Evolutionary conservation across 148 eudicot species (phyloP).

Genomic region (Chenopodium suecicum): DNA sequence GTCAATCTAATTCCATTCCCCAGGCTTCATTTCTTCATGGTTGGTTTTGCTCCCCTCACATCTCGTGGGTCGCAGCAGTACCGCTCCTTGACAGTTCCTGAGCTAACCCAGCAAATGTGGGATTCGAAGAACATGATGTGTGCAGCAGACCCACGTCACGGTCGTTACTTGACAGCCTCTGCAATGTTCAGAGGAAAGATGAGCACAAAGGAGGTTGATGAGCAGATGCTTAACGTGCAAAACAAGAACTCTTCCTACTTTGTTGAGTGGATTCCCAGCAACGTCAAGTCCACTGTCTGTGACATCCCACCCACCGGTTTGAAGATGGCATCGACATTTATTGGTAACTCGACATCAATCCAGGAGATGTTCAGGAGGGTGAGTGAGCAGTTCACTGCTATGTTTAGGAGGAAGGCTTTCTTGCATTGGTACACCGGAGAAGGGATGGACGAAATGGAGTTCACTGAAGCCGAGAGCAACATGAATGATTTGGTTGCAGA

Average conservation of each 20-base stretch:
- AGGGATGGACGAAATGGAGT: conserved; percentile 95
- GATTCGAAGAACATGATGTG: conserved; percentile 94
- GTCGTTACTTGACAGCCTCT: conserved; percentile 74
- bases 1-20: conserved; percentile 77
- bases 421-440: conserved; percentile 90
- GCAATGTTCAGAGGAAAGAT: conserved; percentile 84
- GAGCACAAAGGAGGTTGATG: conserved; percentile 91
- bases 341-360: conserved; percentile 76
- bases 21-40: conserved; percentile 82
- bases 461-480: conserved; percentile 86
- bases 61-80: conserved; percentile 72
- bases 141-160: conserved; percentile 83
- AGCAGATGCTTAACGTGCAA: conserved; percentile 80
- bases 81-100: conserved; percentile 60
- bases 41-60: conserved; percentile 73
- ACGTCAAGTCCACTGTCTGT: conserved; percentile 75
- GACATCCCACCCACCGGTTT: conserved; percentile 76
- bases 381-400: conserved; percentile 84
- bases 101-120: conserved; percentile 86
- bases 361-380: conserved; percentile 88
- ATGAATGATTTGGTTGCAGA: conserved; percentile 88
- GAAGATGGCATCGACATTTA: conserved; percentile 75
- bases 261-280: conserved; percentile 85
- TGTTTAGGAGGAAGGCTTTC: conserved; percentile 91
- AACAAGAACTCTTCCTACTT: conserved; percentile 88